These are phyloP conservation scores for Blastobotrys raffinosifermentans DNA, from an alignment of 1,139 yeast species.

Conservation along the genomic window DNA sequence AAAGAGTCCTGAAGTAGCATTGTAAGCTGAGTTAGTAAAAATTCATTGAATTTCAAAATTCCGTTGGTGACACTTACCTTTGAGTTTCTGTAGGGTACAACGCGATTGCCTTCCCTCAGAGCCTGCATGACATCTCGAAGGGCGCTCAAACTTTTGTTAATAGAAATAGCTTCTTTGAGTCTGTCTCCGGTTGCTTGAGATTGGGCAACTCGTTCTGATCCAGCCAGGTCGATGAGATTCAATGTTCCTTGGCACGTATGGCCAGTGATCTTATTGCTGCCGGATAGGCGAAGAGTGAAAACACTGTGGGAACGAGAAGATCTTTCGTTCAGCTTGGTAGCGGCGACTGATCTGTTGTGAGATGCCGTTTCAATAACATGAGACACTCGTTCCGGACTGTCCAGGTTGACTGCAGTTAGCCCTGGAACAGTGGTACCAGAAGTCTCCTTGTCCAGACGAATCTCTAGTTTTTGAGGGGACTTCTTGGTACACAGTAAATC, in stretches of 20 bases:
- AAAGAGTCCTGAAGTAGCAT: constrained; percentile 78
- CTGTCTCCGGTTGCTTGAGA: constrained; percentile 71
- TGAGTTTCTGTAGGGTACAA: constrained; percentile 51
- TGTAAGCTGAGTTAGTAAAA: constrained; percentile 49
- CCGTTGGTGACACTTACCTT: no score
- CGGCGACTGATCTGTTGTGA: constrained; percentile 61
- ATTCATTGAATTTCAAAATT: no score
- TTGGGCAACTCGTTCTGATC: constrained; percentile 75
- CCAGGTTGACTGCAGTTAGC: constrained; percentile 46
- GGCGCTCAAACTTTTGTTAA: constrained; percentile 81
- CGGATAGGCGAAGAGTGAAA: constrained; percentile 58
- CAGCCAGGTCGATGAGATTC: constrained; percentile 79
- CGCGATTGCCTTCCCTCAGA: constrained; percentile 39
- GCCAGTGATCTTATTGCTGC: constrained; percentile 48
- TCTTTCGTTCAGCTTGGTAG: constrained; percentile 73
- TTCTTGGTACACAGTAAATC: constrained; percentile 50
- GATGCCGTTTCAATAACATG: constrained; percentile 49
- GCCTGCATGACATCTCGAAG: constrained; percentile 88
- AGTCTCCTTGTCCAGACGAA: constrained; percentile 58
- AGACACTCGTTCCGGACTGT: constrained; percentile 47
- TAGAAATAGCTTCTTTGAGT: constrained; percentile 80
- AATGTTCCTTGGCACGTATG: constrained; percentile 53
- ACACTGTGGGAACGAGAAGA: constrained; percentile 74
- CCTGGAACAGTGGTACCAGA: constrained; percentile 57
- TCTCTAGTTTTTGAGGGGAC: constrained; percentile 48